These are phyloP conservation scores for Colletotrichum godetiae DNA, from an alignment of 2,329 filamentous ascomycete genomes.

Conservation along the genomic window DNA sequence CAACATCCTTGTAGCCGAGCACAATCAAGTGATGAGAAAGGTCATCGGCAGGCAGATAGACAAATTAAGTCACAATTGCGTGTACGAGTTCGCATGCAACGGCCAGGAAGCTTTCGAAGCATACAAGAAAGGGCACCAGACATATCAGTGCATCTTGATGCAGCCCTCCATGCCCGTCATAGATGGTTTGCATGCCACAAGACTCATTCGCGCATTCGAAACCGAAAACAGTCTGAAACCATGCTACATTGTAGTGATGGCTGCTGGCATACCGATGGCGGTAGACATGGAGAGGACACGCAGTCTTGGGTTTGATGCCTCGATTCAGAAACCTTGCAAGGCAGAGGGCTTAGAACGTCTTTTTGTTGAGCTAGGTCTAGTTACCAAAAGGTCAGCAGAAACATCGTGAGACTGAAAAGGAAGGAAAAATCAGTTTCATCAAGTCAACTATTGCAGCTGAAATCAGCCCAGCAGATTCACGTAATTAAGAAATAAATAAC, in stretches of 20 bases:
- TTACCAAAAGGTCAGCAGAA: background rate
- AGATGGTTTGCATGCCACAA: conserved; percentile 52
- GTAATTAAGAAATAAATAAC: background rate
- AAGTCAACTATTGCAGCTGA: background rate
- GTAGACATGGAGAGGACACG: background rate
- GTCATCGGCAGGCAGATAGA: background rate
- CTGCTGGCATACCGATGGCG: background rate
- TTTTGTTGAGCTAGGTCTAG: background rate
- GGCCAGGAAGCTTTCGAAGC: conserved; percentile 47
- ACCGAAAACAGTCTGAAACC: conserved; percentile 48
- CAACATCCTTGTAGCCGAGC: background rate
- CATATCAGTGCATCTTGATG: conserved; percentile 44
- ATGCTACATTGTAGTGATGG: conserved; percentile 48
- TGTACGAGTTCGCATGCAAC: conserved; percentile 44
- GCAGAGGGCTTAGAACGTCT: background rate
- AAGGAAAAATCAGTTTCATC: background rate
- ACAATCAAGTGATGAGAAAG: background rate
- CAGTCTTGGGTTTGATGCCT: background rate
- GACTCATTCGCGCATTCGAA: conserved; percentile 53
- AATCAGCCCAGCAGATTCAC: background rate
- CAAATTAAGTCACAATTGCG: conserved; percentile 40
- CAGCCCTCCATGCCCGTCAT: conserved; percentile 60
- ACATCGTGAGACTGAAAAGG: background rate
- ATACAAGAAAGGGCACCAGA: conserved; percentile 38
- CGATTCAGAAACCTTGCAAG: background rate